Base-by-base conservation (phyloP, 2,329 filamentous ascomycete species). In the Scedosporium apiospermum region DNA sequence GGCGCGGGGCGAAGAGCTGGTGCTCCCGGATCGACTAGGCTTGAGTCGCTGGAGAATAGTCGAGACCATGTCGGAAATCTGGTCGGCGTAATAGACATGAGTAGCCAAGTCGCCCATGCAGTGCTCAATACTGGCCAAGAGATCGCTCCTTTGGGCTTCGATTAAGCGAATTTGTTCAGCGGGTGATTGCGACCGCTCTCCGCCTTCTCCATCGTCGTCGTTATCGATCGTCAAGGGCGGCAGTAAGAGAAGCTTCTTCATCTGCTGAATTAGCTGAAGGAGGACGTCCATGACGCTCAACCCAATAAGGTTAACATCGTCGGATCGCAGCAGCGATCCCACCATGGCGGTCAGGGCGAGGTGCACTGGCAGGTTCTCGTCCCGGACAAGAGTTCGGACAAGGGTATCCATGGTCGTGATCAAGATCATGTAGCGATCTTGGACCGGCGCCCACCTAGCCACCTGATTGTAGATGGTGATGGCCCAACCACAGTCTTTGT, bases 271-370 rank as follows among this genome's bases (percentile, higher is more conserved):
- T 14, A 99, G 80, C 1, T 91, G 89, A 14, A 96, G 80, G 30
- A 98, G 79, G 18, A 98, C 88, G 72, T 99, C 95, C 87, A 98
- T 98, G 61, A 98, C 89, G 71, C 93, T 97, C 57, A 99, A 80
- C 1, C 95, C 95, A 65, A 99, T 97, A 71, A 98, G 82, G 74
- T 97, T 98, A 70, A 96, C 87, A 51, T 93, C 87, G 0, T 93
- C 87, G 0, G 93, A 97, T 60, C 89, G 88, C 57, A 99, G 79
- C 9, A 98, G 80, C 65, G 89, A 90, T 65, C 90, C 87, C 64
- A 97, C 86, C 75, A 97, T 86, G 53, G 87, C 87, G 0, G 89
- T 84, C 64, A 96, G 79, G 4, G 88, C 84, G 62, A 92, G 78
- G 69, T 96, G 90, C 62, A 89, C 86, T 55, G 85, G 81, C 41